Percentiles rank a stretch among this genome's conserved stretches.
Conservation (phyloP, 176 grass and related monocot genomes). For the Neostapfia colusana region DNA sequence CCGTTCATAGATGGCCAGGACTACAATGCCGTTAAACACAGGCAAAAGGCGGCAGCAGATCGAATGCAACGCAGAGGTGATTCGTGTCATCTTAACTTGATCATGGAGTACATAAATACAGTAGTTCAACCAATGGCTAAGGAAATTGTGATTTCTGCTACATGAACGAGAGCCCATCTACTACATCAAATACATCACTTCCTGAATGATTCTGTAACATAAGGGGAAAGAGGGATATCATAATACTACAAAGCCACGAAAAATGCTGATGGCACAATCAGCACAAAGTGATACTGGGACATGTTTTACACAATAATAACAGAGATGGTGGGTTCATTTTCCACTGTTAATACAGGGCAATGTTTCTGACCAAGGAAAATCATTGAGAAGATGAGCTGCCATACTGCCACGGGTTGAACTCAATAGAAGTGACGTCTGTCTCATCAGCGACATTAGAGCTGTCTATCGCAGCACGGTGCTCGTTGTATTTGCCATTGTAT, state of each 20-base stretch:
- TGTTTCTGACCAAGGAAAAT: slow-evolving; percentile 4
- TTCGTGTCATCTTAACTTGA: neutral
- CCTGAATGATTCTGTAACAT: slow-evolving; percentile 24
- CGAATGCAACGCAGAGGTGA: neutral
- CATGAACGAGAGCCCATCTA: slow-evolving; percentile 31
- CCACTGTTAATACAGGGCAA: too few species aligned
- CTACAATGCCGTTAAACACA: too few species aligned
- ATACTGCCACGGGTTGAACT: slow-evolving; percentile 96
- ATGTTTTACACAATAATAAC: slow-evolving; percentile 29
- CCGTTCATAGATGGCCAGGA: neutral
- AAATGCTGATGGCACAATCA: slow-evolving; percentile 35
- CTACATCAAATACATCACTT: slow-evolving; percentile 56
- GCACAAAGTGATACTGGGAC: slow-evolving; percentile 28
- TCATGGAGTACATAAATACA: neutral
- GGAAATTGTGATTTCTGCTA: slow-evolving; percentile 20
- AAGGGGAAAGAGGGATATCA: neutral
- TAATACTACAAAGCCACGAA: slow-evolving; percentile 53
- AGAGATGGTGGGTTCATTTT: slow-evolving; percentile 8
- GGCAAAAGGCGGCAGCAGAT: neutral
- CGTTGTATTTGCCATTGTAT: slow-evolving; percentile 74
- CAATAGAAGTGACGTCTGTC: slow-evolving; percentile 42
- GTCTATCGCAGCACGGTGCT: slow-evolving; percentile 64
- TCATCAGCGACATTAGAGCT: slow-evolving; percentile 38
- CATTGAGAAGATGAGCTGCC: slow-evolving; percentile 46
- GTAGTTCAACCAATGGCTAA: neutral